A percentile compares a stretch with the other conserved stretches of the same genome.
Conservation (phyloP, 768 basidiomycete species). For the Hypholoma fasciculare region DNA sequence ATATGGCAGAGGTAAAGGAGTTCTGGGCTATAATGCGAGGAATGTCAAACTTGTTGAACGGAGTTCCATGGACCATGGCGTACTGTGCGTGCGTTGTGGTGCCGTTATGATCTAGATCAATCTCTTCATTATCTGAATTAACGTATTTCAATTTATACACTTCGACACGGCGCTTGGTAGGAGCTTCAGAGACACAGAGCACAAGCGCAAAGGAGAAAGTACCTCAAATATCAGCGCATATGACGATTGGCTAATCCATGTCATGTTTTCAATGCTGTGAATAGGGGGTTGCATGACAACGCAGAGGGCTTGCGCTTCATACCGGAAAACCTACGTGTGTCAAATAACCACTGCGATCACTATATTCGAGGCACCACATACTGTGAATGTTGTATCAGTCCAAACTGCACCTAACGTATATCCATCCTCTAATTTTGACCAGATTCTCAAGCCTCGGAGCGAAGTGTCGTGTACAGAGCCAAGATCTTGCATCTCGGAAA, state of each 20-base stretch:
- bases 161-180: constrained; percentile 38
- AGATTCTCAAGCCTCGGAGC: constrained; percentile 22
- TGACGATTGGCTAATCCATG: constrained; percentile 39
- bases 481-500: constrained; percentile 22
- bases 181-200: background rate
- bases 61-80: background rate
- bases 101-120: constrained; percentile 2
- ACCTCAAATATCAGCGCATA: constrained; percentile 45
- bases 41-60: background rate
- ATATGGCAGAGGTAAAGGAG: constrained; percentile 17
- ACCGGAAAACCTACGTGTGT: constrained; percentile 38
- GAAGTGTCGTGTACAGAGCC: constrained; percentile 20
- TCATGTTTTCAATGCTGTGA: constrained; percentile 27
- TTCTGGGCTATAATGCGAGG: constrained; percentile 16
- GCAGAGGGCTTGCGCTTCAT: constrained; percentile 25
- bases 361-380: constrained; percentile 20
- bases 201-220: background rate
- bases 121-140: constrained; percentile 34
- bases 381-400: constrained; percentile 43
- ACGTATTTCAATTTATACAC: constrained; percentile 32
- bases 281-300: constrained; percentile 27
- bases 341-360: background rate
- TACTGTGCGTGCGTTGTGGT: constrained; percentile 11
- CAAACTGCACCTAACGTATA: constrained; percentile 44
- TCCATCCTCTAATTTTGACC: constrained; percentile 19